These are phyloP conservation scores for Biscutella laevigata DNA, from an alignment of 441 rosid genomes.

Conservation along the genomic window DNA sequence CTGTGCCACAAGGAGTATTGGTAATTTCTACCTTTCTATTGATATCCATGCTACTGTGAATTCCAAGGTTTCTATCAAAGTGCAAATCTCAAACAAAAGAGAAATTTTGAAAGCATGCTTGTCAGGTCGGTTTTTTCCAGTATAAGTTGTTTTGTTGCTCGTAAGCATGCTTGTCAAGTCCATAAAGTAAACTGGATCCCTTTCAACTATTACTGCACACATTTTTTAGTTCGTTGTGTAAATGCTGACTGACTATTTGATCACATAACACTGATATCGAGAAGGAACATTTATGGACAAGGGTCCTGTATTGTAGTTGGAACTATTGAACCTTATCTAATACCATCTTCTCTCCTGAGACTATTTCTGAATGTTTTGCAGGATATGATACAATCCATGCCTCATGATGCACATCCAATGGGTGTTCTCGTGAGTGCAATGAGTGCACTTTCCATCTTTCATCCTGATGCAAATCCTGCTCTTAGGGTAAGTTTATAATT, in stretches of 20 bases:
- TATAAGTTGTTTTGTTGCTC: neutral
- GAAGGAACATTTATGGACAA: no score
- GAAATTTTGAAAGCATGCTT: neutral
- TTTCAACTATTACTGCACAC: neutral
- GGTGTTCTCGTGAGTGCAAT: conserved; percentile 94
- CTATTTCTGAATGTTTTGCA: conserved; percentile 23
- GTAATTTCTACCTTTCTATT: conserved; percentile 30
- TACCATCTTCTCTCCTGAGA: neutral
- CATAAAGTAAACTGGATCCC: neutral
- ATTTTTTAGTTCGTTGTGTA: neutral
- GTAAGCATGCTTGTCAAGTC: neutral
- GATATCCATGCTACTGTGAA: neutral
- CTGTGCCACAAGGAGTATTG: conserved; percentile 89
- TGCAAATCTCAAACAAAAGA: neutral
- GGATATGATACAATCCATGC: conserved; percentile 94
- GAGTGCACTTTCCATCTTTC: conserved; percentile 92
- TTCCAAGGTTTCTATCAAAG: neutral
- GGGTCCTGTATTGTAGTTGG: neutral
- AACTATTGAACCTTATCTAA: neutral
- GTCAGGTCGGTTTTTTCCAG: no score
- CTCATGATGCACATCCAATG: conserved; percentile 99
- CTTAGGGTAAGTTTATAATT: conserved; percentile 48
- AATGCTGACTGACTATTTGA: neutral
- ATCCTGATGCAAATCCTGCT: conserved; percentile 98
- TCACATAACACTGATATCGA: neutral